Conservation (phyloP, 2,329 filamentous ascomycete genomes). For the Ciborinia camelliae region DNA sequence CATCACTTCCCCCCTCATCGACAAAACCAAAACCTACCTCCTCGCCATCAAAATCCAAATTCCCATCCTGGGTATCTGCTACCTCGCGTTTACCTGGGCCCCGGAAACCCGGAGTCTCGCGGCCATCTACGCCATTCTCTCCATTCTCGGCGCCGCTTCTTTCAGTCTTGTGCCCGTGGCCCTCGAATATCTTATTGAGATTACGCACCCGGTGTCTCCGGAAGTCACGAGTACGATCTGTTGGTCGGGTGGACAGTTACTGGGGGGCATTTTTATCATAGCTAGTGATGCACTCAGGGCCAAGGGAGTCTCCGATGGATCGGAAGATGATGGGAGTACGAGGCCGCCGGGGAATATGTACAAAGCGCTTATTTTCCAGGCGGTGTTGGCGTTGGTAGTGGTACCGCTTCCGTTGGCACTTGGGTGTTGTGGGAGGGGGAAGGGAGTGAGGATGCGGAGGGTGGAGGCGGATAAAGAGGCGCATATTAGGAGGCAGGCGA, state of each 20-base stretch:
- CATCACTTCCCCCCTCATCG: slow-evolving; percentile 75
- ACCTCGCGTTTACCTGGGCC: slow-evolving; percentile 80
- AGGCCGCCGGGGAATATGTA: slow-evolving; percentile 69
- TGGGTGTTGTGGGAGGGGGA: slow-evolving; percentile 63
- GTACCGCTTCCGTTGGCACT: slow-evolving; percentile 66
- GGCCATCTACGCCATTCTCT: slow-evolving; percentile 72
- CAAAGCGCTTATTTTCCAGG: slow-evolving; percentile 72
- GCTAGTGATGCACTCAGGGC: slow-evolving; percentile 71
- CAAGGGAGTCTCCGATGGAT: slow-evolving; percentile 34
- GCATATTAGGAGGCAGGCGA: neutral
- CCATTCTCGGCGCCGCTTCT: slow-evolving; percentile 71
- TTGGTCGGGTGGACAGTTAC: slow-evolving; percentile 82
- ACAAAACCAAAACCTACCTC: slow-evolving; percentile 78
- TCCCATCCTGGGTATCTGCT: slow-evolving; percentile 68
- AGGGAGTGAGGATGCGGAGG: slow-evolving; percentile 50
- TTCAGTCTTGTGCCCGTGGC: slow-evolving; percentile 81
- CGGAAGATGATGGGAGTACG: slow-evolving; percentile 42
- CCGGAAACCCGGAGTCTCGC: slow-evolving; percentile 54
- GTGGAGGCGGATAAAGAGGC: slow-evolving; percentile 40
- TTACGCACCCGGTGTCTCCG: slow-evolving; percentile 81
- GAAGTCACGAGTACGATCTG: slow-evolving; percentile 80
- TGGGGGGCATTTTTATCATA: slow-evolving; percentile 82
- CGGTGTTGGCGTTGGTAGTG: slow-evolving; percentile 62
- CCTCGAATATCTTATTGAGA: slow-evolving; percentile 82
- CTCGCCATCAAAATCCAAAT: slow-evolving; percentile 68